Percentiles rank a stretch among this genome's conserved stretches.
Evolutionary conservation across 78 protist species (phyloP).

Genomic region (Trichosphaerium sp.): DNA sequence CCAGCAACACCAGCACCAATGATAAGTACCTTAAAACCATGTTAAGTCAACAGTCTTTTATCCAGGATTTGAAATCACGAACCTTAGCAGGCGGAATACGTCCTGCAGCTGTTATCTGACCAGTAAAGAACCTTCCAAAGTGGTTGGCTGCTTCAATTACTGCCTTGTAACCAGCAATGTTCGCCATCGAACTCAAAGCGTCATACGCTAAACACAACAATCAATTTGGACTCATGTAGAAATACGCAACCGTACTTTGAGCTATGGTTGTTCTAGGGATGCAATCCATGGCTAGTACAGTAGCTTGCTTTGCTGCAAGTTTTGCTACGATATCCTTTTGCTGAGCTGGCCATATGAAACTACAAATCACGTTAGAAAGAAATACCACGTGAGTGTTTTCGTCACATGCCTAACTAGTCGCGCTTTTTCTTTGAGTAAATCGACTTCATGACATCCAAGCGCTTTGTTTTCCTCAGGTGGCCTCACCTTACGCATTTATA

Average conservation of each 20-base stretch:
- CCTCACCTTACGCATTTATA: too few species aligned
- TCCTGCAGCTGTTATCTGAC: conserved; percentile 97
- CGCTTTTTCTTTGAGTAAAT: conserved; percentile 20
- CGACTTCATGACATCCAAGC: conserved; percentile 38
- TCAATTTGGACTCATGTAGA: too few species aligned
- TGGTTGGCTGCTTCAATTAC: conserved; percentile 79
- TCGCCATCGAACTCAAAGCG: conserved; percentile 87
- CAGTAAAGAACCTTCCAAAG: conserved; percentile 80
- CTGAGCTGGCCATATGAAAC: neutral
- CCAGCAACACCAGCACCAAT: conserved; percentile 99
- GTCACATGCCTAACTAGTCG: conserved; percentile 27
- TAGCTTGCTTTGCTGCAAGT: conserved; percentile 22
- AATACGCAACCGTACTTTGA: too few species aligned
- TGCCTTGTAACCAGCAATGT: conserved; percentile 93
- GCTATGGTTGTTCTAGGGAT: conserved; percentile 83
- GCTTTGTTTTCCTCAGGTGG: conserved; percentile 17
- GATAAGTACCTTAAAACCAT: conserved; percentile 55
- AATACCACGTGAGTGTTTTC: neutral
- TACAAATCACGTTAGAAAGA: neutral
- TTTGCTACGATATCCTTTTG: neutral
- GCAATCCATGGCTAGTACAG: conserved; percentile 80
- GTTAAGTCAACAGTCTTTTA: neutral
- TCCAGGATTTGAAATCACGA: conserved; percentile 9
- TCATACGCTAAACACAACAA: too few species aligned
- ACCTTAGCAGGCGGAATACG: conserved; percentile 88